These are phyloP conservation scores for Venturia effusa DNA, from an alignment of 2,329 filamentous ascomycete genomes.

Conservation along the genomic window DNA sequence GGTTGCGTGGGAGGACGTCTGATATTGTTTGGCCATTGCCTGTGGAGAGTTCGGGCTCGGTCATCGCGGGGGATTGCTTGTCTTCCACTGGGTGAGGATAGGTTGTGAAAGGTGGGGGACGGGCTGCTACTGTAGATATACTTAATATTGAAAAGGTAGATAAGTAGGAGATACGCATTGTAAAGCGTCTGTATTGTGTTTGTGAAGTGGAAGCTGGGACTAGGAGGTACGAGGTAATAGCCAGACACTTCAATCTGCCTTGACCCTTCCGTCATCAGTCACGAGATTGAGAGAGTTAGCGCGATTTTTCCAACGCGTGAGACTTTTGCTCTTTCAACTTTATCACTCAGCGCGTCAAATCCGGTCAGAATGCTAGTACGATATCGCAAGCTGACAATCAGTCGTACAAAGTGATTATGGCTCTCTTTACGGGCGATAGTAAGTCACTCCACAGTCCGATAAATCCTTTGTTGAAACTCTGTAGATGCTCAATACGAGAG, in stretches of 20 bases:
- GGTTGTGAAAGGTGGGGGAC: slow-evolving; percentile 1
- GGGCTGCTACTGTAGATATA: background rate
- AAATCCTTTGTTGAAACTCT: background rate
- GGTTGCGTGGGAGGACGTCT: slow-evolving; percentile 72
- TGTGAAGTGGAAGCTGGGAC: background rate
- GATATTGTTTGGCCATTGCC: slow-evolving; percentile 53
- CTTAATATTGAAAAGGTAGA: background rate
- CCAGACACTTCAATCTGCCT: background rate
- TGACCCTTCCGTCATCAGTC: background rate
- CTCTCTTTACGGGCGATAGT: background rate
- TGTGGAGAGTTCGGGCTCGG: background rate
- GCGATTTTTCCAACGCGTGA: background rate
- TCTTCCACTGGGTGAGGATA: slow-evolving; percentile 13
- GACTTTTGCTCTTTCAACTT: background rate
- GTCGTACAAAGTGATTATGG: background rate
- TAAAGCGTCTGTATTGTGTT: background rate
- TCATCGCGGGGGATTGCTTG: background rate
- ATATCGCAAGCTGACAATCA: background rate
- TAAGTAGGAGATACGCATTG: background rate
- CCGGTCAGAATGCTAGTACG: background rate
- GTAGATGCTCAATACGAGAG: background rate
- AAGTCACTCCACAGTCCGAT: background rate
- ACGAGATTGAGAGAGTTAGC: background rate
- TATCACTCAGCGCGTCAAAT: background rate
- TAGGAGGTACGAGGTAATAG: background rate